Evolutionary conservation across 108 stramenopile species (phyloP), one percentile per base, ranked within the genome.

Genomic region (Nitzschia sp.): DNA sequence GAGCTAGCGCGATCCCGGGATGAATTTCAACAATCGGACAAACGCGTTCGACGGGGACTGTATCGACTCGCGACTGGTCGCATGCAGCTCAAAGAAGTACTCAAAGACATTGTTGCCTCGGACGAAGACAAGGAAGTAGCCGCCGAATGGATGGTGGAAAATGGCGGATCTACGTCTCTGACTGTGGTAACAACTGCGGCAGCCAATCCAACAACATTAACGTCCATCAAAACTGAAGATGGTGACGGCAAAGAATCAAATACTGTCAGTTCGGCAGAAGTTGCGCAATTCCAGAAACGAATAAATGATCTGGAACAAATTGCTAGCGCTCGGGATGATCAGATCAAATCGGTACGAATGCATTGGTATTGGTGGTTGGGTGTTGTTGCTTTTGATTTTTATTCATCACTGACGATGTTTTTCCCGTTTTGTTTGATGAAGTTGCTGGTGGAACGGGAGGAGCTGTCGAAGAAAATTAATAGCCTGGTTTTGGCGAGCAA

Each of bases 61-160:
- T 90, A 94, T 78, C 81, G 90, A 30, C 71, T 94, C n/a, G 83
- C 86, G 1, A 68, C 85, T 56, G 80, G 84, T 15, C 70, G 89
- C 17, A 67, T 91, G 64, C 75, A 82, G 46, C 34, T 85, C 49
- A 80, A 83, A 26, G 88, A 94, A 65, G 84, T 91, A 9, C 61
- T 94, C 45, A 87, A 87, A 46, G 73, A 54, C 4, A 72, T 82
- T 66, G 80, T 83, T 46, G 76, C 62, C 56, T 76, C 76, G 9
- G 83, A 89, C 35, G 81, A 86, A 46, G 89, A 90, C 46, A 77
- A 77, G 48, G 69, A 70, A 48, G 45, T 54, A 5, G 74, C 80
- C 23, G 79, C 72, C n/a, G 66, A 66, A 9, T 78, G 77, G 73
- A 82, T 79, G 42, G 68, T 65, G 30, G 34, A 63, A 55, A 25